Conservation (phyloP, 2,329 filamentous ascomycete genomes). For the Phialophora verrucosa region DNA sequence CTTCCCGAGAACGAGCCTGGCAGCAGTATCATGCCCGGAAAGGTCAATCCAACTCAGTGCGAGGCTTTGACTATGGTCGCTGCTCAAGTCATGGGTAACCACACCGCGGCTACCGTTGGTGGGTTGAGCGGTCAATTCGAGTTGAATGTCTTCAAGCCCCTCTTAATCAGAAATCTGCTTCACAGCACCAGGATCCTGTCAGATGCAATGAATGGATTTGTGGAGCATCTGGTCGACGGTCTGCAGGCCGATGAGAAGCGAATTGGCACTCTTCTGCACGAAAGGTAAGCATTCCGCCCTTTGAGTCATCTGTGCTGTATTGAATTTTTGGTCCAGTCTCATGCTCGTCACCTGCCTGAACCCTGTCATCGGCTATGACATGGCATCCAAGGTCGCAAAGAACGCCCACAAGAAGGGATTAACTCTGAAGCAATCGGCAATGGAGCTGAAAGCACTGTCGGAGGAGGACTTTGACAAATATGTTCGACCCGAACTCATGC, state of each 20-base stretch:
- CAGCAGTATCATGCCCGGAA: constrained; percentile 98
- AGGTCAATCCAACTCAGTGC: constrained; percentile 98
- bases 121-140: constrained; percentile 99
- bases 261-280: constrained; percentile 87
- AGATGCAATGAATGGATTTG: constrained; percentile 93
- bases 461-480: constrained; percentile 88
- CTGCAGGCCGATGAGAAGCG: constrained; percentile 92
- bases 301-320: constrained; percentile 3
- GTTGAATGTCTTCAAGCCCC: constrained; percentile 97
- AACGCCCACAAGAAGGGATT: constrained; percentile 98
- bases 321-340: constrained; percentile 62
- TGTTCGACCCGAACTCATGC: constrained; percentile 93
- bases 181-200: constrained; percentile 88
- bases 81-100: constrained; percentile 97
- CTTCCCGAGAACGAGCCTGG: constrained; percentile 98
- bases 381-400: constrained; percentile 96
- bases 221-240: constrained; percentile 87
- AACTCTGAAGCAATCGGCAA: constrained; percentile 89
- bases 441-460: constrained; percentile 89
- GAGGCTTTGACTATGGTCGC: constrained; percentile 98
- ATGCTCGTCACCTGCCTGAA: constrained; percentile 99
- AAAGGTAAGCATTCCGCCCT: constrained; percentile 70
- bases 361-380: constrained; percentile 96
- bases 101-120: constrained; percentile 88
- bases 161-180: constrained; percentile 92